phyloP scores from a whole-genome alignment of 1,139 yeast genomes.

The Meyerozyma sp. region DNA sequence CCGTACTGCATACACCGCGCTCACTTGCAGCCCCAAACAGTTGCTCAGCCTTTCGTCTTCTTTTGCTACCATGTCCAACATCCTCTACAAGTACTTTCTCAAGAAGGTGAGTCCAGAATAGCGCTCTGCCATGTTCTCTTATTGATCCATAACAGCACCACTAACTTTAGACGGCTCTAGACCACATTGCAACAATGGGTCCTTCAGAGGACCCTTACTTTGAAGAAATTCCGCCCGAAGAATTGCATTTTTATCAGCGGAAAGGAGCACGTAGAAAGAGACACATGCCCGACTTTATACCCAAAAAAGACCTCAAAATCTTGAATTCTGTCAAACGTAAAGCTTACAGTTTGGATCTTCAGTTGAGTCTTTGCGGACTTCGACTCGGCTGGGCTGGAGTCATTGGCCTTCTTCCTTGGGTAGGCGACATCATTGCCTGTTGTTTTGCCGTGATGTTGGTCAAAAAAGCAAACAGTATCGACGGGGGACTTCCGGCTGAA shows the following conservation, averaged over 20 bases:
- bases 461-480: slow-evolving; percentile 46
- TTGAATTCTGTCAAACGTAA: slow-evolving; percentile 50
- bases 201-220: slow-evolving; percentile 40
- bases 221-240: slow-evolving; percentile 44
- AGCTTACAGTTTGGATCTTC: slow-evolving; percentile 63
- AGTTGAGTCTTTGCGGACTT: slow-evolving; percentile 57
- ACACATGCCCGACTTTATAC: slow-evolving; percentile 50
- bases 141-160: neutral
- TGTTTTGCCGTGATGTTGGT: slow-evolving; percentile 47
- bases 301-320: slow-evolving; percentile 46
- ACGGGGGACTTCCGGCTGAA: slow-evolving; percentile 58
- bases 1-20: neutral
- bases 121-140: neutral
- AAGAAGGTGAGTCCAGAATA: slow-evolving; percentile 29
- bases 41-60: neutral
- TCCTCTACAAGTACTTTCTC: slow-evolving; percentile 29
- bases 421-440: slow-evolving; percentile 52
- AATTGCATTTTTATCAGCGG: slow-evolving; percentile 40
- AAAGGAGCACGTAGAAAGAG: slow-evolving; percentile 44
- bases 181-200: slow-evolving; percentile 28
- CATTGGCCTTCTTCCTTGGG: slow-evolving; percentile 63
- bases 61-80: slow-evolving; percentile 14
- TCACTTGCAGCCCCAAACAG: neutral
- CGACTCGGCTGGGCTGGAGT: slow-evolving; percentile 71
- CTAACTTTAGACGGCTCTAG: slow-evolving; percentile 30